Conservation (phyloP, 192 early-diverging fungal genomes). For the Lunasporangiospora selenospora region DNA sequence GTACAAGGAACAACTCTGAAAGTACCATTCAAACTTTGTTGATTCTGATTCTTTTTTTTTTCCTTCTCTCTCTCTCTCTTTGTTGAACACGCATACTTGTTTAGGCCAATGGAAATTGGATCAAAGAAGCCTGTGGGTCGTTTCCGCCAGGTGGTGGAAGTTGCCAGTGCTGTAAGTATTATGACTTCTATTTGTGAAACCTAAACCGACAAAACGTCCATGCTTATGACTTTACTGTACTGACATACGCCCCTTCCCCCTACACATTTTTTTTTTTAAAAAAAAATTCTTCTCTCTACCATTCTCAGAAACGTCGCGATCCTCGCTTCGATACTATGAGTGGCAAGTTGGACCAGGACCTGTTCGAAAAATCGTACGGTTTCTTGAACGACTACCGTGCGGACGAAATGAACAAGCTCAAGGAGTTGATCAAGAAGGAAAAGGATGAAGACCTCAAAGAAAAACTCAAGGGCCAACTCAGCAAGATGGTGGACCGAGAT, state of each 20-base stretch:
- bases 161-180: conserved; percentile 55
- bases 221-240: too few relatives aligned
- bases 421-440: conserved; percentile 67
- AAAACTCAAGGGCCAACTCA: conserved; percentile 65
- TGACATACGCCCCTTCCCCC: too few relatives aligned
- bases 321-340: conserved; percentile 92
- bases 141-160: conserved; percentile 73
- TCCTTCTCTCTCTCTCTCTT: conserved; percentile 1
- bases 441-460: conserved; percentile 67
- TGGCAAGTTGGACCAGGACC: conserved; percentile 89
- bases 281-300: background rate
- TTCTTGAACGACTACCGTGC: conserved; percentile 86
- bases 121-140: conserved; percentile 79
- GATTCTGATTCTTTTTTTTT: too few relatives aligned
- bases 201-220: too few relatives aligned
- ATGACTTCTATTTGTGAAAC: background rate
- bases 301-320: conserved; percentile 77
- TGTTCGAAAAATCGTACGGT: conserved; percentile 92
- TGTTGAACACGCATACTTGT: conserved; percentile 43
- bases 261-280: background rate
- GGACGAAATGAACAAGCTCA: conserved; percentile 75
- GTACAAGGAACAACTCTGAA: conserved; percentile 4
- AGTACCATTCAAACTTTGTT: conserved; percentile 24
- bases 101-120: conserved; percentile 78
- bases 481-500: conserved; percentile 66